Conservation (phyloP, 2,329 filamentous ascomycete species). For the Pestalotiopsis sp. region DNA sequence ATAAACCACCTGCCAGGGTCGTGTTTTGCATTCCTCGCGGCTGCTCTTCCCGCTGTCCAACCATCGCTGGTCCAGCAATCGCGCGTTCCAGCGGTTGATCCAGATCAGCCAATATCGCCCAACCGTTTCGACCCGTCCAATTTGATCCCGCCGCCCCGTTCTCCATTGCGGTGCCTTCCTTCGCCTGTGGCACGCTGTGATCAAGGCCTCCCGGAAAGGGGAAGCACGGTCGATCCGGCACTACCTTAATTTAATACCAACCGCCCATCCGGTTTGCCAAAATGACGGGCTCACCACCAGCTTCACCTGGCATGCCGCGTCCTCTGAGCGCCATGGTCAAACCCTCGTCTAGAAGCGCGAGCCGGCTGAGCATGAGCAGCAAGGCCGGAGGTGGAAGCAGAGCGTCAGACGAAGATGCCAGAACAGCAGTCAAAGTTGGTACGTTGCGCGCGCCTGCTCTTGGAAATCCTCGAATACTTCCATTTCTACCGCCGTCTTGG, state of each 20-base stretch:
- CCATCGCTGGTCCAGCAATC: not conserved
- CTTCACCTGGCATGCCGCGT: slow-evolving; percentile 64
- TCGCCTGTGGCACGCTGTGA: not conserved
- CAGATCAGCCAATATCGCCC: not conserved
- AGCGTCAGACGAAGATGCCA: slow-evolving; percentile 84
- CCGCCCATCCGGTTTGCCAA: slow-evolving; percentile 15
- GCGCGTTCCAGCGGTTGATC: slow-evolving; percentile 6
- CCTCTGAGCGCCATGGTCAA: slow-evolving; percentile 83
- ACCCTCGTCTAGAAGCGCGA: slow-evolving; percentile 73
- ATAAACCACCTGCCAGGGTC: slow-evolving; percentile 9
- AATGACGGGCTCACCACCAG: slow-evolving; percentile 73
- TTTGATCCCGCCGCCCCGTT: not conserved
- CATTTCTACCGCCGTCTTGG: not conserved
- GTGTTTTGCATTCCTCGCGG: slow-evolving; percentile 15
- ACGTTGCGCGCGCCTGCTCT: slow-evolving; percentile 45
- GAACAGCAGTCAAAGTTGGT: slow-evolving; percentile 96
- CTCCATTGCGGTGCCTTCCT: not conserved
- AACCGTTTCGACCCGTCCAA: slow-evolving; percentile 1
- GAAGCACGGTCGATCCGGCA: not conserved
- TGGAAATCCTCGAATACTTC: not conserved
- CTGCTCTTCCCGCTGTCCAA: slow-evolving; percentile 5
- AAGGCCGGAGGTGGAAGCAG: slow-evolving; percentile 76
- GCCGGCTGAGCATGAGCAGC: slow-evolving; percentile 83
- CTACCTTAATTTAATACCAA: slow-evolving; percentile 9
- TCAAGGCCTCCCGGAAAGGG: slow-evolving; percentile 1